Evolutionary conservation across 2,329 filamentous ascomycete genomes (phyloP), one percentile per base, ranked within the genome.

Genomic region (Colletotrichum chrysophilum): DNA sequence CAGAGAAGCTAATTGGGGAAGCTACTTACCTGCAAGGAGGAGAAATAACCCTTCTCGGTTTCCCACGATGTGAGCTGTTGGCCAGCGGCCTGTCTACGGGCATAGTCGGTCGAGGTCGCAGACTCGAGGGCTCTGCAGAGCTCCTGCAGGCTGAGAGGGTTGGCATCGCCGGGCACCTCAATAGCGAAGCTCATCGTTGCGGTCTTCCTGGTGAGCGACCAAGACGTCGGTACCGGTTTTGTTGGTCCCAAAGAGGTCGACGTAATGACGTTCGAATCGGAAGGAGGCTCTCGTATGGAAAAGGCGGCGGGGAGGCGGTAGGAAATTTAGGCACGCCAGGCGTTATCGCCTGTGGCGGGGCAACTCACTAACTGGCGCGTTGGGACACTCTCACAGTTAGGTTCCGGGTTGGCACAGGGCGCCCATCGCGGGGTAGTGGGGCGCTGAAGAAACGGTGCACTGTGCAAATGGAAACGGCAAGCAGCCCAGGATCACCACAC

Each of bases 121-220:
- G 90, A 87, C 76, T 92, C 87, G 70, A 96, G 86, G 13, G 91
- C 90, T 77, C 91, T 90, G 81, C 91, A 92, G 30, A 96, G 89
- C 81, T 93, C 91, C 74, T 90, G 87, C 74, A 90, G 84, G 75
- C 85, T 92, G 77, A 96, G 87, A 70, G 94, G 94, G 79, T 89
- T 95, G 60, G 95, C 94, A 86, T 97, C 95, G 78, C 94, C 96
- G 8, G 94, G 91, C 75, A 95, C 92, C 86, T 98, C 95, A 82
- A 97, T 92, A 76, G 90, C 85, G 83, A 93, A 93, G 82, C 88
- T 91, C 93, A 95, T 95, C 81, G 36, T 76, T 82, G 73, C 38
- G 60, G 66, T 74, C 71, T 76, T 66, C 74, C 66, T 66, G 60
- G 61, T 71, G 61, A 32, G 66, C 60, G 66, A 75, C 71, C 66